Percentiles rank a stretch among this genome's conserved stretches.
phyloP scores from a whole-genome alignment of 768 basidiomycete species.

The Tulasnella sp. region DNA sequence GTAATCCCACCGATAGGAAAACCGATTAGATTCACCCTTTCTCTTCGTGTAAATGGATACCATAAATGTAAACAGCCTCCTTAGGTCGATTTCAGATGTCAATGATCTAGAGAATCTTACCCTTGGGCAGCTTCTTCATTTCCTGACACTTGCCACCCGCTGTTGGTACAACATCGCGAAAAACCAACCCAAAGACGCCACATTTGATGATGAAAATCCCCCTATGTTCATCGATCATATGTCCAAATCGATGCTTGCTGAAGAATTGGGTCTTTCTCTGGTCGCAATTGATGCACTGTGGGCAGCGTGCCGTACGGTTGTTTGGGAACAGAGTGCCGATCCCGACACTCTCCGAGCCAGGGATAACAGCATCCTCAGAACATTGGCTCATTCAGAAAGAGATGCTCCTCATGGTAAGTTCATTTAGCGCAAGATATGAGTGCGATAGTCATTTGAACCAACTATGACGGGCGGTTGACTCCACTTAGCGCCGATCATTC shows the following conservation, averaged over 20 bases:
- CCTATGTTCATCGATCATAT: neutral
- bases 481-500: neutral
- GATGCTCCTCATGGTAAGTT: neutral
- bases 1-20: no score
- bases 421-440: neutral
- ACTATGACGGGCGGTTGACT: neutral
- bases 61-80: no score
- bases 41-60: no score
- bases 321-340: neutral
- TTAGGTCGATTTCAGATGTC: no score
- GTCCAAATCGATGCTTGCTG: neutral
- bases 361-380: no score
- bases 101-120: neutral
- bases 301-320: neutral
- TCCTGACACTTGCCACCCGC: neutral
- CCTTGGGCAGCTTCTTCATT: neutral
- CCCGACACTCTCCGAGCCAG: no score
- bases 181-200: neutral
- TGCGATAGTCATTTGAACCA: neutral
- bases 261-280: neutral
- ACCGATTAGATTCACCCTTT: no score
- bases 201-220: neutral
- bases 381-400: neutral
- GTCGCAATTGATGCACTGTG: neutral
- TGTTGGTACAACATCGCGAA: neutral